A percentile compares a stretch with the other conserved stretches of the same genome.
These are phyloP conservation scores for Chaetoceros muelleri DNA, from an alignment of 108 stramenopile genomes.

Conservation along the genomic window DNA sequence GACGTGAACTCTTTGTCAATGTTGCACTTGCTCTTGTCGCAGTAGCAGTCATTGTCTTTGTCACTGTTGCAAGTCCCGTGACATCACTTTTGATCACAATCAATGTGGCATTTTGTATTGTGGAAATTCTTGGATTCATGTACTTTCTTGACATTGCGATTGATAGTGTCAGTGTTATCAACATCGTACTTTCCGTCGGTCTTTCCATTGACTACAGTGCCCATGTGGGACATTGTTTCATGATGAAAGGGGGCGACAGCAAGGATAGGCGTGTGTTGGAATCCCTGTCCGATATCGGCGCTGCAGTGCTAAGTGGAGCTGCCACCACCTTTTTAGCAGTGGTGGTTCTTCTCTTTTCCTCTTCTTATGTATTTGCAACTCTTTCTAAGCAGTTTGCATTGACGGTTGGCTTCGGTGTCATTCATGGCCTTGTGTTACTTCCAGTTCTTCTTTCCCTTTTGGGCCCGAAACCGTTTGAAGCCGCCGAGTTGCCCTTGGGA, in stretches of 20 bases:
- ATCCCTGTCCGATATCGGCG: constrained; percentile 61
- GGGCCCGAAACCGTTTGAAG: constrained; percentile 42
- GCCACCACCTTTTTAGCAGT: constrained; percentile 70
- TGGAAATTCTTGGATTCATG: constrained; percentile 81
- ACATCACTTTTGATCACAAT: constrained; percentile 53
- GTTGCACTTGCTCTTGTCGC: constrained; percentile 42
- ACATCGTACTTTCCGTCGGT: constrained; percentile 76
- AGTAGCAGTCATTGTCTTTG: constrained; percentile 44
- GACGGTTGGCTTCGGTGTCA: constrained; percentile 43
- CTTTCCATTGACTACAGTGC: constrained; percentile 81
- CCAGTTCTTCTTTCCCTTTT: constrained; percentile 49
- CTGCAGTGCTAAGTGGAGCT: constrained; percentile 59
- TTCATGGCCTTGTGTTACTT: constrained; percentile 53
- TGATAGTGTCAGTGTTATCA: constrained; percentile 74
- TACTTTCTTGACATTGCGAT: constrained; percentile 66
- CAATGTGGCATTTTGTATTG: constrained; percentile 60
- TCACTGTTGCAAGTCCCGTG: constrained; percentile 47
- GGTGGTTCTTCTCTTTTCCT: constrained; percentile 43
- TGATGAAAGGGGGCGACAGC: constrained; percentile 58
- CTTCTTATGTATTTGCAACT: constrained; percentile 48
- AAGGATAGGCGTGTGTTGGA: constrained; percentile 36
- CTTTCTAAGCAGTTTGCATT: constrained; percentile 61
- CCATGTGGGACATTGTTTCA: constrained; percentile 72
- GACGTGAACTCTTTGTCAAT: constrained; percentile 35
- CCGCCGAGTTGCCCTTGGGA: constrained; percentile 28